Base-by-base conservation (phyloP, 2,329 filamentous ascomycete genomes). In the Aquanectria penicillioides region DNA sequence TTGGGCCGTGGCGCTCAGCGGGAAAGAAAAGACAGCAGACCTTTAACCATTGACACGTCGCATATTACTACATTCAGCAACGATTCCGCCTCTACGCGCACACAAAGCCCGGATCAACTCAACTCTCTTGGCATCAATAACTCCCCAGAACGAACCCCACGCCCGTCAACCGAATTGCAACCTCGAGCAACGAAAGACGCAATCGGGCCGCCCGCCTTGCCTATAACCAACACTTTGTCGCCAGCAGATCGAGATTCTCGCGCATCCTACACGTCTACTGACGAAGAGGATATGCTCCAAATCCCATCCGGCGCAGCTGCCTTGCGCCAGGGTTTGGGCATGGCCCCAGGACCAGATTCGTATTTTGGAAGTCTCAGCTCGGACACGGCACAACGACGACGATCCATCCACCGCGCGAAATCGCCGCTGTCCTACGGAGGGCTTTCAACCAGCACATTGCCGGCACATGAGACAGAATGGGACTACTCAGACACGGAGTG, bases 401-500 rank as follows among this genome's bases (percentile, higher is more conserved):
- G 82, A 69, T 81, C 81, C 0, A 77, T 79, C 36, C 83, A 81
- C 62, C 80, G 82, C 46, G 79, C 84, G 55, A 88, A 87, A 64
- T 89, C 87, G 1, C 87, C 87, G 0, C 71, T 89, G 5, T 87
- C 86, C 0, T 80, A 87, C 12, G 81, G 79, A 10, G 82, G 83
- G 1, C 73, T 86, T 4, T 77, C 84, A 2, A 77, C 80, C 3
- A 81, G 80, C 38, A 77, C 83, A 13, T 69, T 84, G 7, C 76
- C 80, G 9, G 70, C 75, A 12, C 73, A 77, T 68, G 89, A 81
- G 57, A 75, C 77, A 10, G 88, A 89, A 59, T 95, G 93, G 89
- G 92, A 97, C 77, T 97, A 98, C 72, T 87, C 89, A 36, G 94
- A 97, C 78, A 99, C 95, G 1, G 94, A 95, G 70, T 97, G 92